Conservation (phyloP, 176 grass and related monocot genomes). For the Paspalum vaginatum region DNA sequence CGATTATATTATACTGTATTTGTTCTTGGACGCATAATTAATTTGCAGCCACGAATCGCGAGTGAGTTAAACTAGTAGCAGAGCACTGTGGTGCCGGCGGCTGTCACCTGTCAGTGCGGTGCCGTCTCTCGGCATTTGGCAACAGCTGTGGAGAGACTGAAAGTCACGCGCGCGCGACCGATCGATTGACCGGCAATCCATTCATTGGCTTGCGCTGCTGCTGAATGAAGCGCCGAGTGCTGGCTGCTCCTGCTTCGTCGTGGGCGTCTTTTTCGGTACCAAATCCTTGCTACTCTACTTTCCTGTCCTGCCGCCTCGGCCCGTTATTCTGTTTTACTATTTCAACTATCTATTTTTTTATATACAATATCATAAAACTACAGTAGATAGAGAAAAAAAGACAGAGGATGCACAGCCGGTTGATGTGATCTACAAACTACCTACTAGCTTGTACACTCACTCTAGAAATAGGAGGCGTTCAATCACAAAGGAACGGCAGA, state of each 20-base stretch:
- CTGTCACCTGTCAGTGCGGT: not conserved
- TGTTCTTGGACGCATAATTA: not conserved
- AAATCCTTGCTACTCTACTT: not conserved
- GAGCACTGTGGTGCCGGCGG: not conserved
- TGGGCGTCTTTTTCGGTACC: constrained; percentile 17
- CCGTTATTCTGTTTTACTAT: too few species aligned
- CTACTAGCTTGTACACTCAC: too few species aligned
- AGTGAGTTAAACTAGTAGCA: not conserved
- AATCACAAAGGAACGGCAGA: too few species aligned
- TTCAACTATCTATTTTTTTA: too few species aligned
- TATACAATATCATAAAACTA: too few species aligned
- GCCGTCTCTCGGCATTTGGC: constrained; percentile 6
- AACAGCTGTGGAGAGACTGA: constrained; percentile 10
- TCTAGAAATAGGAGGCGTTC: too few species aligned
- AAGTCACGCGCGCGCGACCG: constrained; percentile 32
- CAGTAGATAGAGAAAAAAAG: too few species aligned
- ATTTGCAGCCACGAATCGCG: not conserved
- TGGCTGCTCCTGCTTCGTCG: not conserved
- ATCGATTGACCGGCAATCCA: constrained; percentile 7
- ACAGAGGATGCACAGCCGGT: too few species aligned
- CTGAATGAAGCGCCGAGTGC: not conserved
- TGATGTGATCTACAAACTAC: too few species aligned
- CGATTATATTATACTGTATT: not conserved
- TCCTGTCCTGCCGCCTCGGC: not conserved
- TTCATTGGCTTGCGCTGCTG: not conserved